Evolutionary conservation across 495 filamentous ascomycete genomes (phyloP).

Genomic region (Clavariopsis aquatica): DNA sequence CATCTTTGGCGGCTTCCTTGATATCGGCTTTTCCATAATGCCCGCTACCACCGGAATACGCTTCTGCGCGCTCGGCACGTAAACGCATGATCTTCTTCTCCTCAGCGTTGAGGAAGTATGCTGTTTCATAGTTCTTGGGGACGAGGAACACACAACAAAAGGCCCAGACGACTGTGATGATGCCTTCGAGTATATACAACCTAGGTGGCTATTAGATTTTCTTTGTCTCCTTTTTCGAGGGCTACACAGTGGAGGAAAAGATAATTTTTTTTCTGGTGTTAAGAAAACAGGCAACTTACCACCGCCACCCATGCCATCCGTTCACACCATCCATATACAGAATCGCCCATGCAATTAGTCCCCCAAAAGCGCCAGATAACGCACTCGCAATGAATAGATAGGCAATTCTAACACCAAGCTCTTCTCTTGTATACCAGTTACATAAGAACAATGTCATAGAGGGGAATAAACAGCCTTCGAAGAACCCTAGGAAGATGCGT

Average conservation of each 20-base stretch:
- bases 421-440: conserved; percentile 36
- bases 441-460: conserved; percentile 34
- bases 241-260: not conserved
- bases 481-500: conserved; percentile 34
- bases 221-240: too few relatives aligned
- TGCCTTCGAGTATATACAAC: conserved; percentile 49
- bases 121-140: conserved; percentile 45
- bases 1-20: conserved; percentile 30
- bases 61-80: conserved; percentile 30
- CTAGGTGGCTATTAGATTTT: conserved; percentile 25
- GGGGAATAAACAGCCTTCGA: conserved; percentile 36
- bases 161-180: conserved; percentile 44
- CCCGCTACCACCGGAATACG: conserved; percentile 33
- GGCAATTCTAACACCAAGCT: conserved; percentile 29
- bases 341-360: conserved; percentile 30
- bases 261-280: too few relatives aligned
- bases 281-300: conserved; percentile 31
- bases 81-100: conserved; percentile 36
- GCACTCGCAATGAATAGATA: conserved; percentile 35
- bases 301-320: conserved; percentile 34
- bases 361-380: conserved; percentile 33
- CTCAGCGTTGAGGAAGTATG: conserved; percentile 38
- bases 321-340: conserved; percentile 34
- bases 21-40: conserved; percentile 33
- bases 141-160: conserved; percentile 42